Conservation (phyloP, 768 basidiomycete genomes). For the Saitozyma sp. region DNA sequence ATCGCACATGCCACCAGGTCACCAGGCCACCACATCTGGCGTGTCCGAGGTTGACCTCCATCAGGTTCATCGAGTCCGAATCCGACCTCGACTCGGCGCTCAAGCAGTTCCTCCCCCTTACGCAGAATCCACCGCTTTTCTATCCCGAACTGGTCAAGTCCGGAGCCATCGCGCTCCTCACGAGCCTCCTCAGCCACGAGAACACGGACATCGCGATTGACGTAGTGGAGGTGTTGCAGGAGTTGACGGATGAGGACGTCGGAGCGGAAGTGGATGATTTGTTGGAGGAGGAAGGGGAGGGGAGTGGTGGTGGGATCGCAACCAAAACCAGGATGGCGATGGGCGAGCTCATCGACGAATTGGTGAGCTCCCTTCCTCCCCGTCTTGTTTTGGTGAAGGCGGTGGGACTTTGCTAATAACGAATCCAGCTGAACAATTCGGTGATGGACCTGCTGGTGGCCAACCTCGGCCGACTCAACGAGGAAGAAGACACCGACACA, state of each 20-base stretch:
- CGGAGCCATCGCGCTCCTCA: conserved; percentile 67
- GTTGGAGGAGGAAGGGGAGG: conserved; percentile 61
- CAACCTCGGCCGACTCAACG: conserved; percentile 84
- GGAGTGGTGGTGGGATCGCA: conserved; percentile 54
- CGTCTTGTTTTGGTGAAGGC: no score
- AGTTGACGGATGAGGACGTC: conserved; percentile 94
- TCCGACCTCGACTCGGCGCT: conserved; percentile 86
- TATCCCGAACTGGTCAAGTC: conserved; percentile 87
- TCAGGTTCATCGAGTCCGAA: conserved; percentile 97
- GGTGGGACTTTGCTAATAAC: not conserved
- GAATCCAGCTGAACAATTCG: conserved; percentile 70
- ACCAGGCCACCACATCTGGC: not conserved
- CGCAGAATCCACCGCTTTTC: conserved; percentile 76
- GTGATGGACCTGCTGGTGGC: conserved; percentile 85
- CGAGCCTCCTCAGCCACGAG: conserved; percentile 89
- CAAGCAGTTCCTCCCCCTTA: conserved; percentile 81
- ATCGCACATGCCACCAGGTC: not conserved
- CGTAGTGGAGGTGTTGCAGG: conserved; percentile 85
- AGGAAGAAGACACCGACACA: conserved; percentile 82
- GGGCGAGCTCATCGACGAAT: conserved; percentile 63
- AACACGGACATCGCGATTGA: conserved; percentile 98
- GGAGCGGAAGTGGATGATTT: conserved; percentile 70
- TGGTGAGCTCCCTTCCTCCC: conserved; percentile 72
- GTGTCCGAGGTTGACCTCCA: no score
- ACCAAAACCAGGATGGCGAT: conserved; percentile 69